Evolutionary conservation across 768 basidiomycete genomes (phyloP).

Genomic region (Candolleomyces eurysporus): DNA sequence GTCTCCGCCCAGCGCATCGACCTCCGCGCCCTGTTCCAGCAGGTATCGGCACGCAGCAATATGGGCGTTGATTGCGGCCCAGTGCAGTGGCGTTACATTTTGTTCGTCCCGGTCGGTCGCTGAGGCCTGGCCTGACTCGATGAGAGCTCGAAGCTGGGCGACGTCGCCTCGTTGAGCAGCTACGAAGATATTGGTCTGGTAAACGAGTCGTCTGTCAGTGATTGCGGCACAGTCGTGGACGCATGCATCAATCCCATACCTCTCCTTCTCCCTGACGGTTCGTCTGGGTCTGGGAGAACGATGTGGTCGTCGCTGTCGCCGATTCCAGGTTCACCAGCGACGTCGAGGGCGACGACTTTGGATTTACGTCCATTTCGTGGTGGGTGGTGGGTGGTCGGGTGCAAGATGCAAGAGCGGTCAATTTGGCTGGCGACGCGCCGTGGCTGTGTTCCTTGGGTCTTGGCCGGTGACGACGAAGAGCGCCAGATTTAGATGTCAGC

Average conservation of each 20-base stretch:
- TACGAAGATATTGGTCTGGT: conserved; percentile 67
- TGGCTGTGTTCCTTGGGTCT: too few relatives aligned
- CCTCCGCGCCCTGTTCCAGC: conserved; percentile 89
- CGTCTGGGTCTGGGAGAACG: conserved; percentile 43
- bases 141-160: conserved; percentile 54
- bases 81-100: conserved; percentile 94
- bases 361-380: conserved; percentile 44
- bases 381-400: conserved; percentile 5
- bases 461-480: too few relatives aligned
- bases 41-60: conserved; percentile 84
- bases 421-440: background rate
- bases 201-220: background rate
- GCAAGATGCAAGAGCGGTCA: background rate
- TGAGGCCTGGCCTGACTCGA: conserved; percentile 67
- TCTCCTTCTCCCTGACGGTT: conserved; percentile 32
- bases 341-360: conserved; percentile 51
- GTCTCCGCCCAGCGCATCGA: conserved; percentile 93
- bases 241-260: conserved; percentile 11
- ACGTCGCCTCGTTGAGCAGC: conserved; percentile 90
- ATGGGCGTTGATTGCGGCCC: conserved; percentile 98
- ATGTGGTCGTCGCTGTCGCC: conserved; percentile 44
- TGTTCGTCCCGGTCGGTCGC: conserved; percentile 83
- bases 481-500: too few relatives aligned
- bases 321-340: conserved; percentile 46
- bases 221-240: conserved; percentile 1